Base-by-base conservation (phyloP, 2,329 filamentous ascomycete genomes). In the Cladosporium sp. region DNA sequence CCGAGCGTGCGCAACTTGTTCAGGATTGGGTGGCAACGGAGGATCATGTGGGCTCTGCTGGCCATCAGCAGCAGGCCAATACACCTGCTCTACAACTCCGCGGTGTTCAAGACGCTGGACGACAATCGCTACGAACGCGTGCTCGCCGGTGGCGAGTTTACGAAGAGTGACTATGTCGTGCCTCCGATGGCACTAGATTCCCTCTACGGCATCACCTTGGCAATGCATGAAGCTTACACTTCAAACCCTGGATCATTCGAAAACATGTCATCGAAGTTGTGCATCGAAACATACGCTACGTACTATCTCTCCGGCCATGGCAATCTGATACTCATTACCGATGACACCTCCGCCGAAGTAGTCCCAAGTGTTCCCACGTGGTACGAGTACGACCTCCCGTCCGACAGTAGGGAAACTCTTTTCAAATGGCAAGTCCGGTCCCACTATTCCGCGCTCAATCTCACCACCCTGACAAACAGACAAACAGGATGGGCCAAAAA, bases 1-100 rank as follows among this genome's bases (percentile, higher is more conserved):
- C 73, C 78, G 7, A 82, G 80, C 37, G 29, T 78, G 2, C 73
- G 79, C 1, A 83, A 82, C 66, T 40, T 81, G 18, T 57, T 46
- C 23, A 60, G 62, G 11, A 72, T 77, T 10, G 67, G 61, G 4
- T 66, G 69, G 62, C 65, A 63, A n/a, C 67, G 74, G 18, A 26
- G 65, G 1, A n/a, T 69, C 0, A 59, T 74, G 0, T 77, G 73
- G 71, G 64, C 64, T 21, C n/a, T 73, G 1, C 65, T 78, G 3
- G 73, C 68, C 0, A 18, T 76, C 0, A 75, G 71, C 3, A 79
- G 76, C 26, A 66, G 78, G 5, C 76, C 76, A 0, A 69, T 80
- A 0, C 78, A 80, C 69, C 68, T 80, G 2, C 73, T 80, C 3
- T 76, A 74, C 70, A 76, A 76, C 61, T 75, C 73, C 5, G 70